Conservation (phyloP, 192 early-diverging fungal genomes). For the Podila epicladia region DNA sequence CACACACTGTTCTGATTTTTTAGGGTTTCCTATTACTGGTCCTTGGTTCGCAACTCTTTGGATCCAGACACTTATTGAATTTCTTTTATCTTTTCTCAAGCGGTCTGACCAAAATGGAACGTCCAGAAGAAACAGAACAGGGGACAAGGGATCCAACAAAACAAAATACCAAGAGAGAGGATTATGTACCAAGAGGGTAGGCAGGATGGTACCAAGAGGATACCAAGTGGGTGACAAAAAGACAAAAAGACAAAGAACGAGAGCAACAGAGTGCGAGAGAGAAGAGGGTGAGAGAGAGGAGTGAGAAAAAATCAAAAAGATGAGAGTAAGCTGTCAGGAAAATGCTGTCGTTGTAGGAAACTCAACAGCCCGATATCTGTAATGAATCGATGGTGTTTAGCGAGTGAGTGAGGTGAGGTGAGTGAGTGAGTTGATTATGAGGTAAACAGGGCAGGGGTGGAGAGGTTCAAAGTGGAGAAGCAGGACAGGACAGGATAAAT, state of each 20-base stretch:
- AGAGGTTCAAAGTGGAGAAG: not conserved
- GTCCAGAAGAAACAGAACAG: too few relatives aligned
- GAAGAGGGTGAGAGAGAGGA: not conserved
- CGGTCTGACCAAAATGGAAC: too few relatives aligned
- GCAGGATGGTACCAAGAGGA: too few relatives aligned
- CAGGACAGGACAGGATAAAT: not conserved
- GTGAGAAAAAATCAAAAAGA: not conserved
- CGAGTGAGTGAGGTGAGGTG: not conserved
- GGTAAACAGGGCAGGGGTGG: not conserved
- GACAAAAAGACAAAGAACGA: not conserved
- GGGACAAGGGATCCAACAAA: too few relatives aligned
- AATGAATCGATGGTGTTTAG: constrained; percentile 9
- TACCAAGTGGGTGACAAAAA: not conserved
- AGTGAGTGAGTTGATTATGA: not conserved
- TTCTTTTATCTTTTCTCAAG: too few relatives aligned
- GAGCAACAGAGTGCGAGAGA: not conserved
- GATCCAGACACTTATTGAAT: too few relatives aligned
- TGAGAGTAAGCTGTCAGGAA: not conserved
- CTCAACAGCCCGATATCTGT: constrained; percentile 9
- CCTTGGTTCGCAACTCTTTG: too few relatives aligned
- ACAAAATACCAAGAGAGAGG: too few relatives aligned
- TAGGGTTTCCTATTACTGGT: too few relatives aligned
- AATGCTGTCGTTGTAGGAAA: not conserved
- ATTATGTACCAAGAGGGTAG: too few relatives aligned
- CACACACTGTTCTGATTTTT: too few relatives aligned